Evolutionary conservation across 768 basidiomycete species (phyloP).

Genomic region (Heimioporus sp.): DNA sequence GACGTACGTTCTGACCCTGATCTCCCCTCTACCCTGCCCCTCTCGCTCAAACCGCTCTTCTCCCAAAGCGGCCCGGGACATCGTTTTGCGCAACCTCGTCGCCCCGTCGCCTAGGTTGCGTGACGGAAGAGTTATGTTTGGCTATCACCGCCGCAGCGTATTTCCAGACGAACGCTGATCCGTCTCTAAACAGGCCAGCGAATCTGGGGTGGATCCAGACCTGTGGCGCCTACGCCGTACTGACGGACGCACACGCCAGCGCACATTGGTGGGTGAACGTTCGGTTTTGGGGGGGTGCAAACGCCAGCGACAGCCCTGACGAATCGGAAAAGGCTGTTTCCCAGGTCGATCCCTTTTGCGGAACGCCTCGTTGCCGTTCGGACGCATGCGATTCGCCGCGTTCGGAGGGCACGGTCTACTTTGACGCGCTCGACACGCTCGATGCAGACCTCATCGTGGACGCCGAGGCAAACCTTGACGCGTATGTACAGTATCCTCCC

Average conservation of each 20-base stretch:
- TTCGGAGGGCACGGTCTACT: constrained; percentile 24
- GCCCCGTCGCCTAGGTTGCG: constrained; percentile 11
- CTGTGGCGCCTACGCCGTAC: background rate
- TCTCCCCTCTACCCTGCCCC: no score
- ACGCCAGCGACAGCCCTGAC: constrained; percentile 10
- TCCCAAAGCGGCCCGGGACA: background rate
- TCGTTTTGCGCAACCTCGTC: constrained; percentile 13
- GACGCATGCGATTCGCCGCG: constrained; percentile 1
- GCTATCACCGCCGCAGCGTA: background rate
- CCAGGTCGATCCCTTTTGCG: constrained; percentile 5
- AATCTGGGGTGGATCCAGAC: background rate
- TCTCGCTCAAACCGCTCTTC: no score
- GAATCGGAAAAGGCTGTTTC: background rate
- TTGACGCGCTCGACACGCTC: constrained; percentile 20
- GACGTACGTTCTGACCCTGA: constrained; percentile 4
- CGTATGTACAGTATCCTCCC: background rate
- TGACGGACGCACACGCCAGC: background rate
- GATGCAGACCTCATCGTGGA: constrained; percentile 2
- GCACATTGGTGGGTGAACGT: background rate
- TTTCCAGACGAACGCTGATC: constrained; percentile 2
- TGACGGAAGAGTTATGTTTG: constrained; percentile 21
- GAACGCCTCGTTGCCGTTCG: background rate
- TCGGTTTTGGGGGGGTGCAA: background rate
- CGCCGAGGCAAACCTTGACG: constrained; percentile 10
- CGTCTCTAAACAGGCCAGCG: constrained; percentile 4